Evolutionary conservation across 2,329 filamentous ascomycete species (phyloP).

Genomic region (Paraconiothyrium sp.): DNA sequence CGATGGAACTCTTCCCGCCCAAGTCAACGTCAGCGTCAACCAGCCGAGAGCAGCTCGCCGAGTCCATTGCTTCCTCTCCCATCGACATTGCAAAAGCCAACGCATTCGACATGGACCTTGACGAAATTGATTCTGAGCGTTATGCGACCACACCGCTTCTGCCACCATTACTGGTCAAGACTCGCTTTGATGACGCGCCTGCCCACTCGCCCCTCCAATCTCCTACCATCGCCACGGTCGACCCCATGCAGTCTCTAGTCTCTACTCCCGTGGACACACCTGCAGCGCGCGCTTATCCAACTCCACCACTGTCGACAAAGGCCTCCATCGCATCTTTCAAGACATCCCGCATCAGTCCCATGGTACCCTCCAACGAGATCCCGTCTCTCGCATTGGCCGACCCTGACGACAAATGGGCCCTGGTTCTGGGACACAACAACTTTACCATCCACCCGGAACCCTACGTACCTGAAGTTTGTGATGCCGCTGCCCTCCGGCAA

Average conservation of each 20-base stretch:
- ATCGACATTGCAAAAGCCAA: slow-evolving; percentile 55
- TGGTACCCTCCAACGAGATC: slow-evolving; percentile 64
- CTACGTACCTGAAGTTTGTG: slow-evolving; percentile 72
- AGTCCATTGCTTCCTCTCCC: slow-evolving; percentile 39
- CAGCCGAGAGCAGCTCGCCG: slow-evolving; percentile 47
- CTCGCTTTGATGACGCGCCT: slow-evolving; percentile 63
- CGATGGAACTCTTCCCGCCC: slow-evolving; percentile 41
- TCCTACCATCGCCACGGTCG: slow-evolving; percentile 76
- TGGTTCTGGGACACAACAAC: slow-evolving; percentile 89
- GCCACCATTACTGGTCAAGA: slow-evolving; percentile 77
- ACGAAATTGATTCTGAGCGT: slow-evolving; percentile 63
- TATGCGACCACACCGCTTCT: slow-evolving; percentile 84
- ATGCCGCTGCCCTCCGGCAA: slow-evolving; percentile 68
- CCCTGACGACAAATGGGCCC: slow-evolving; percentile 82
- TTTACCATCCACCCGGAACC: slow-evolving; percentile 87
- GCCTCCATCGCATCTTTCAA: slow-evolving; percentile 81
- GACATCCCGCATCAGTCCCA: slow-evolving; percentile 52
- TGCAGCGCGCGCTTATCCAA: slow-evolving; percentile 61
- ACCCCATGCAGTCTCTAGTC: slow-evolving; percentile 58
- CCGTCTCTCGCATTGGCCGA: slow-evolving; percentile 73
- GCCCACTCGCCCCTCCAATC: slow-evolving; percentile 86
- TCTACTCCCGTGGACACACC: slow-evolving; percentile 60
- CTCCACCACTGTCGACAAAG: slow-evolving; percentile 79
- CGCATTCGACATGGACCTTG: slow-evolving; percentile 58
- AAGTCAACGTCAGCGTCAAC: slow-evolving; percentile 34